Conservation (phyloP, 2,329 filamentous ascomycete species). For the Fusarium keratoplasticum region DNA sequence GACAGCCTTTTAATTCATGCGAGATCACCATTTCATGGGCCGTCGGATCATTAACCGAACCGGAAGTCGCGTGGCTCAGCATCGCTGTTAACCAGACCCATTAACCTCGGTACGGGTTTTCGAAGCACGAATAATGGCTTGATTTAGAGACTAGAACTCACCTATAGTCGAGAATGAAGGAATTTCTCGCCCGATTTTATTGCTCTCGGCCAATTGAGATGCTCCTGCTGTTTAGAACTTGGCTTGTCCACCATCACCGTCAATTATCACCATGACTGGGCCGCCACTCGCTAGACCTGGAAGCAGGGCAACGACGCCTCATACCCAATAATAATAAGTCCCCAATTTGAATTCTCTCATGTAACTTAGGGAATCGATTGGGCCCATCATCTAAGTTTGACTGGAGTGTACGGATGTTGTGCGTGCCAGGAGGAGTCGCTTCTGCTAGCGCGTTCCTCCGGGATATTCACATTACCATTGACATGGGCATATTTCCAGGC, state of each 20-base stretch:
- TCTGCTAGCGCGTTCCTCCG: too few species aligned
- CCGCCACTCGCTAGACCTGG: background rate
- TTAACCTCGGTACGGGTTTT: background rate
- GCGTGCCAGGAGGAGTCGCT: background rate
- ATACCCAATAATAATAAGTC: background rate
- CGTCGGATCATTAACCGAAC: slow-evolving; percentile 22
- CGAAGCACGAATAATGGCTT: background rate
- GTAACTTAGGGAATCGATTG: background rate
- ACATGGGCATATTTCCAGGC: background rate
- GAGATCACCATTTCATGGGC: slow-evolving; percentile 28
- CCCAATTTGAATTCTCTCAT: background rate
- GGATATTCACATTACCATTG: background rate
- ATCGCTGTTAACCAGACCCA: background rate
- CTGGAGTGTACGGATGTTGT: background rate
- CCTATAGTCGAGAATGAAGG: background rate
- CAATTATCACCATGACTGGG: background rate
- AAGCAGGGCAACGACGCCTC: background rate
- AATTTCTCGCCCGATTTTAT: background rate
- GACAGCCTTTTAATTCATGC: background rate
- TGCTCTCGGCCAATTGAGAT: background rate
- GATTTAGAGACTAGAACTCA: background rate
- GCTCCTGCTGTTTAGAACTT: too few species aligned
- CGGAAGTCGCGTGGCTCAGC: background rate
- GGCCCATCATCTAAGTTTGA: background rate
- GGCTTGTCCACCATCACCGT: background rate